A percentile compares a stretch with the other conserved stretches of the same genome.
Evolutionary conservation across 2,329 filamentous ascomycete species (phyloP).

Genomic region (Rhinocladiella similis): DNA sequence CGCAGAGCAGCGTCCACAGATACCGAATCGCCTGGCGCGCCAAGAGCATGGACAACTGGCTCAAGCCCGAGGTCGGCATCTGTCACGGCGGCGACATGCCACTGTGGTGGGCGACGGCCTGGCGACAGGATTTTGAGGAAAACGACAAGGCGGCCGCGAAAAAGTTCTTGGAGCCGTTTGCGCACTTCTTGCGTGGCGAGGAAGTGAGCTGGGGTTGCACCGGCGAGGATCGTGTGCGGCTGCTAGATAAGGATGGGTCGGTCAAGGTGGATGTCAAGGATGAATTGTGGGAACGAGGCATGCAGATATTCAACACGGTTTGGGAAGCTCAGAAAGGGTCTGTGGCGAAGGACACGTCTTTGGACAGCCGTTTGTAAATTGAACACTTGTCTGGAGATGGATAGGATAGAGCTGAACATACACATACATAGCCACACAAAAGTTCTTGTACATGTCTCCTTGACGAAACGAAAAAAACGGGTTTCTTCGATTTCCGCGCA

Average conservation of each 20-base stretch:
- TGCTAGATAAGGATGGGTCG: constrained; percentile 22
- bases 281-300: constrained; percentile 26
- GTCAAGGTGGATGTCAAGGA: constrained; percentile 25
- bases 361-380: constrained; percentile 1
- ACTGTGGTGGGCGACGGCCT: constrained; percentile 30
- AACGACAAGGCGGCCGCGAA: constrained; percentile 19
- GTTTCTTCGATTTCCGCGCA: no score
- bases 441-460: not conserved
- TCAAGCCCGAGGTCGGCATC: constrained; percentile 24
- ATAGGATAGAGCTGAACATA: not conserved
- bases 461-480: no score
- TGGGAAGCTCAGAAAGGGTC: constrained; percentile 22
- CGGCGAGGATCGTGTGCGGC: constrained; percentile 14
- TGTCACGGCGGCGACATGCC: constrained; percentile 28
- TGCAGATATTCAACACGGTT: constrained; percentile 25
- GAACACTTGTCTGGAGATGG: not conserved
- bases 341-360: constrained; percentile 15
- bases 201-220: constrained; percentile 10
- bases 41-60: constrained; percentile 24
- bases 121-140: constrained; percentile 23
- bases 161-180: constrained; percentile 28
- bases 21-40: constrained; percentile 31
- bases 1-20: constrained; percentile 18
- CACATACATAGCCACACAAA: not conserved
- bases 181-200: constrained; percentile 25